A percentile compares a stretch with the other conserved stretches of the same genome.
phyloP scores from a whole-genome alignment of 345 rosid species.

The Murraya paniculata region DNA sequence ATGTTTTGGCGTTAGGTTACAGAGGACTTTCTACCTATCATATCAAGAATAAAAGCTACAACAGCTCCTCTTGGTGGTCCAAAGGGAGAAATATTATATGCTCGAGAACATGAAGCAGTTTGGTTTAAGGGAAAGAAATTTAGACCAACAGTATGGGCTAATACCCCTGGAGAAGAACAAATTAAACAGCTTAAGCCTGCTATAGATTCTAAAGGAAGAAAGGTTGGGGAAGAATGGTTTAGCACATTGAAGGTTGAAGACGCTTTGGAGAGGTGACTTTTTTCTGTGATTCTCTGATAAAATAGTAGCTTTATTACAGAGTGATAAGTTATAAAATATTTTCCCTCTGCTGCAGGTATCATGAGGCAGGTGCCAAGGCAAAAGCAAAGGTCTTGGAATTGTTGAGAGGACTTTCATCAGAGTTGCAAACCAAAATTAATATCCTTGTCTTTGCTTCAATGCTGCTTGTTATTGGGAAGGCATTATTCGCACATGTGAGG shows the following conservation, averaged over 20 bases:
- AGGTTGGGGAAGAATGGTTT: conserved; percentile 98
- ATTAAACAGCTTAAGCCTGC: conserved; percentile 89
- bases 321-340: background rate
- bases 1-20: conserved; percentile 42
- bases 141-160: conserved; percentile 78
- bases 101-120: conserved; percentile 89
- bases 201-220: conserved; percentile 86
- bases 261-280: conserved; percentile 65
- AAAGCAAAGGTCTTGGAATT: conserved; percentile 72
- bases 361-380: conserved; percentile 75
- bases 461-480: conserved; percentile 91
- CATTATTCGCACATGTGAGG: conserved; percentile 89
- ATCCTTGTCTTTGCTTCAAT: conserved; percentile 80
- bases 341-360: conserved; percentile 54
- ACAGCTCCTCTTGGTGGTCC: conserved; percentile 78
- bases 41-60: conserved; percentile 74
- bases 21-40: conserved; percentile 81
- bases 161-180: conserved; percentile 90
- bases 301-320: background rate
- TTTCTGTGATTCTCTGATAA: background rate
- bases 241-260: conserved; percentile 75
- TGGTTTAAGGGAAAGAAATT: conserved; percentile 95
- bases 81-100: conserved; percentile 80
- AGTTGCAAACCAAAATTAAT: conserved; percentile 75
- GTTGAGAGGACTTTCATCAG: conserved; percentile 77